These are phyloP conservation scores for Trichoderma sp. DNA, from an alignment of 2,329 filamentous ascomycete species.

Conservation along the genomic window DNA sequence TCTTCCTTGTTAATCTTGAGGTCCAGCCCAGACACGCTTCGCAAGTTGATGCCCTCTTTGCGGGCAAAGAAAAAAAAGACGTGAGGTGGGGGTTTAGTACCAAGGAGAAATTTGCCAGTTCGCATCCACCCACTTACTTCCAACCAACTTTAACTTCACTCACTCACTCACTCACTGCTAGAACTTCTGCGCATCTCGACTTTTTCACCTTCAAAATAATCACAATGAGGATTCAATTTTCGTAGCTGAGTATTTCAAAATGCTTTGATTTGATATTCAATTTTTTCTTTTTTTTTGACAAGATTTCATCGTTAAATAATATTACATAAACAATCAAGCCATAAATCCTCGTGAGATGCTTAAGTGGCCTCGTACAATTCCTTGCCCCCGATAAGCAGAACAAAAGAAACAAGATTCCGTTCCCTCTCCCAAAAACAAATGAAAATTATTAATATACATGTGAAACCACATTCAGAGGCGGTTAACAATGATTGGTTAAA, in stretches of 20 bases:
- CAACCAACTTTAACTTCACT: background rate
- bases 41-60: background rate
- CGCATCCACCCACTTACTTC: conserved; percentile 9
- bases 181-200: background rate
- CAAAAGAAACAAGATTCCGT: background rate
- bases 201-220: background rate
- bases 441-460: conserved; percentile 11
- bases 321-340: conserved; percentile 16
- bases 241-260: background rate
- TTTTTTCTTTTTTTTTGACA: conserved; percentile 9
- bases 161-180: background rate
- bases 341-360: conserved; percentile 14
- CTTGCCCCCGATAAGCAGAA: background rate
- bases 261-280: background rate
- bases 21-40: background rate
- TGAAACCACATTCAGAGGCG: background rate
- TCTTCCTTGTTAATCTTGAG: background rate
- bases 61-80: background rate
- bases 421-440: background rate
- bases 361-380: conserved; percentile 11
- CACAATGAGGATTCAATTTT: no score
- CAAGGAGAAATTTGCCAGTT: background rate
- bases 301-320: background rate
- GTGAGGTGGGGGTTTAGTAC: background rate
- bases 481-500: background rate